A percentile compares a stretch with the other conserved stretches of the same genome.
phyloP scores from a whole-genome alignment of 176 grass and related monocot genomes.

The maize (Zea mays) region Zm-B73-REFERENCE-NAM-5.0 NC_050101.1:94513501-94514000 shows the following conservation, averaged over 20 bases:
- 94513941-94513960: neutral
- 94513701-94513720: constrained; percentile 32
- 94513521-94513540: constrained; percentile 58
- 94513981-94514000: neutral
- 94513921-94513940: neutral
- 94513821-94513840: constrained; percentile 49
- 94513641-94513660: constrained; percentile 39
- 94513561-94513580: constrained; percentile 60
- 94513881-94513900: constrained; percentile 46
- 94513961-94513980: too few species aligned
- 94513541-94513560: constrained; percentile 56
- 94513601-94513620: neutral
- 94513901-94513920: constrained; percentile 19
- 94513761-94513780: constrained; percentile 47
- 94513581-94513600: constrained; percentile 24
- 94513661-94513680: constrained; percentile 26
- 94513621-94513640: constrained; percentile 44
- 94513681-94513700: constrained; percentile 34
- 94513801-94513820: constrained; percentile 4
- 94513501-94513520: constrained; percentile 50
- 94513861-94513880: constrained; percentile 41
- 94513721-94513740: constrained; percentile 45
- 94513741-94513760: constrained; percentile 29
- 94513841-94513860: constrained; percentile 46
- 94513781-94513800: constrained; percentile 18